A percentile compares a stretch with the other conserved stretches of the same genome.
Evolutionary conservation across 2,329 filamentous ascomycete species (phyloP).

Genomic region (Pyrenochaeta sp.): DNA sequence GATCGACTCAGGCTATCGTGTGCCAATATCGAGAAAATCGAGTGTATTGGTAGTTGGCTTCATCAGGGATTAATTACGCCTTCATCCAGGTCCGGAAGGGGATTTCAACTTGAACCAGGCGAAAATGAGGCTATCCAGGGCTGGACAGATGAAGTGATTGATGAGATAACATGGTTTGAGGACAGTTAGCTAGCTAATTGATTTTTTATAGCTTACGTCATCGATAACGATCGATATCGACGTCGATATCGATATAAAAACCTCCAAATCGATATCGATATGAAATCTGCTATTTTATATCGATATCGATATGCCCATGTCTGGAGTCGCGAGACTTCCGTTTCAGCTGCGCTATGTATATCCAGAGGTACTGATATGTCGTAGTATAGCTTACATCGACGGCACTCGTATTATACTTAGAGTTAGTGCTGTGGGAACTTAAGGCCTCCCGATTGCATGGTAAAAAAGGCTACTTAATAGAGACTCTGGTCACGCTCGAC

Average conservation of each 20-base stretch:
- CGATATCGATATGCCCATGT: constrained; percentile 1
- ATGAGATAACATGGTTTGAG: neutral
- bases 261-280: neutral
- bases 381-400: too few species aligned
- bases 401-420: too few species aligned
- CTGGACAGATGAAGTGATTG: neutral
- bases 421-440: too few species aligned
- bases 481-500: too few species aligned
- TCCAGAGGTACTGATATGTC: too few species aligned
- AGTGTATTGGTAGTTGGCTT: neutral
- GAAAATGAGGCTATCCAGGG: neutral
- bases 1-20: constrained; percentile 1
- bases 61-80: constrained; percentile 1
- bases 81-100: neutral
- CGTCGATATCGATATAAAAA: too few species aligned
- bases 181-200: neutral
- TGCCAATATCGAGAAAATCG: constrained; percentile 1
- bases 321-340: too few species aligned
- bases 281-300: too few species aligned
- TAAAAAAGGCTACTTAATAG: too few species aligned
- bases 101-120: neutral
- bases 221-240: too few species aligned
- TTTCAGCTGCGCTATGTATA: too few species aligned
- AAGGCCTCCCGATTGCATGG: too few species aligned
- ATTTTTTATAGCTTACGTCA: neutral